Base-by-base conservation (phyloP, 768 basidiomycete species). In the Lactifluus subvellereus region DNA sequence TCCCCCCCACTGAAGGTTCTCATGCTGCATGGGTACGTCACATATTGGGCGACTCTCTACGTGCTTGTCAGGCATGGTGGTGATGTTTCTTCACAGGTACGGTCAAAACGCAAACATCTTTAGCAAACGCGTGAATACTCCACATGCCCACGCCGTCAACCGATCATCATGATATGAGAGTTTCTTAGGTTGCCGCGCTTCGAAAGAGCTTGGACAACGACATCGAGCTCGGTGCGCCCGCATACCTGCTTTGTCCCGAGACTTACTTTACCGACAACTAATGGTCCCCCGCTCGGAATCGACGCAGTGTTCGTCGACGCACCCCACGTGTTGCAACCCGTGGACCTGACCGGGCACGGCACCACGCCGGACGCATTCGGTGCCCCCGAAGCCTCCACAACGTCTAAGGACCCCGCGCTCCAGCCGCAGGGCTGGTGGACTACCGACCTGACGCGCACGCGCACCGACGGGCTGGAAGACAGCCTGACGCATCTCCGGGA, bases 361-460 rank as follows among this genome's bases (percentile, higher is more conserved):
- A 35, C 60, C n/a, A 61, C 68, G 3, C 67, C 76, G 6, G 74
- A 70, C 16, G 73, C 76, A 10, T 64, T 80, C 13, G 80, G 78
- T 27, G 77, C 78, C n/a, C 66, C 72, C 5, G 81, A 78, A 57
- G 71, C 66, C 16, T 65, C 70, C 10, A 51, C 68, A 14, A 67
- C 71, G 18, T 61, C 68, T 32, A 74, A 75, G 18, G 84, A 88
- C 67, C 84, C 83, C 4, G 72, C 82, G 22, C 72, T 81, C 32
- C 79, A 76, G 6, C 82, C 88, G 4, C 78, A 89, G 59, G 87
- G 77, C 4, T 93, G 91, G 91, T 94, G 84, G 84, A 82, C 75
- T 60, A 69, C 77, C 6, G 82, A 86, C 62, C 71, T 74, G 8
- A 82, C 82, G 7, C 78, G 80, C 52, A 83, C 81, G 35, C 73